These are phyloP conservation scores for Colletotrichum sansevieriae DNA, from an alignment of 2,329 filamentous ascomycete genomes.

Conservation along the genomic window DNA sequence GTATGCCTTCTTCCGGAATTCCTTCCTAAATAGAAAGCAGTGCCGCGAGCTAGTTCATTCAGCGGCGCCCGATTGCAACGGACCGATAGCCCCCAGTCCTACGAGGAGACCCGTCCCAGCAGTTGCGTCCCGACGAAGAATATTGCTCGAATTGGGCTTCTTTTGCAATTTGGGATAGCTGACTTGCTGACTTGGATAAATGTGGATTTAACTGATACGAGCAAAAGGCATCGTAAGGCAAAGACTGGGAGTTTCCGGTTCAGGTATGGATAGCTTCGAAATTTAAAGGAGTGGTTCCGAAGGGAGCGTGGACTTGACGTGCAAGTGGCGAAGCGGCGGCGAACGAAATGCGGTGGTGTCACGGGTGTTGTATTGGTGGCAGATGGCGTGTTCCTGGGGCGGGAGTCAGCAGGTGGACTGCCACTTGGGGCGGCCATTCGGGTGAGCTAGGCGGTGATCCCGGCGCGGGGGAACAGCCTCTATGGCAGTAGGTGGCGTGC, in stretches of 20 bases:
- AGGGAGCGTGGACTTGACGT: not conserved
- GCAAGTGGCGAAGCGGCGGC: not conserved
- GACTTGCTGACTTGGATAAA: not conserved
- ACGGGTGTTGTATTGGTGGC: conserved; percentile 14
- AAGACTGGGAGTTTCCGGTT: no score
- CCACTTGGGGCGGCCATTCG: conserved; percentile 10
- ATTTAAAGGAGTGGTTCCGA: no score
- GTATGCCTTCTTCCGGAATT: conserved; percentile 23
- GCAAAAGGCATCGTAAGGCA: not conserved
- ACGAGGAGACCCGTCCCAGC: not conserved
- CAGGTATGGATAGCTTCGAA: no score
- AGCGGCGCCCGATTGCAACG: conserved; percentile 27
- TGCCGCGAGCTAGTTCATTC: conserved; percentile 19
- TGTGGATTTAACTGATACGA: not conserved
- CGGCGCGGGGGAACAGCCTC: conserved; percentile 37
- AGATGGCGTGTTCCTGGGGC: conserved; percentile 28
- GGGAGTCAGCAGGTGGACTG: conserved; percentile 23
- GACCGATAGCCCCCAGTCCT: not conserved
- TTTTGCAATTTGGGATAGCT: not conserved
- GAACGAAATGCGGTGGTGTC: conserved; percentile 5
- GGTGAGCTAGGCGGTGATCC: conserved; percentile 20
- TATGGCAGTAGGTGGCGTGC: conserved; percentile 33
- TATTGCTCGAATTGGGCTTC: not conserved
- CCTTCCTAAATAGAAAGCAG: conserved; percentile 27
- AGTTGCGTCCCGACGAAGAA: not conserved